Evolutionary conservation across 2,329 filamentous ascomycete genomes (phyloP).

Genomic region (Neophaeococcomyces aloes): DNA sequence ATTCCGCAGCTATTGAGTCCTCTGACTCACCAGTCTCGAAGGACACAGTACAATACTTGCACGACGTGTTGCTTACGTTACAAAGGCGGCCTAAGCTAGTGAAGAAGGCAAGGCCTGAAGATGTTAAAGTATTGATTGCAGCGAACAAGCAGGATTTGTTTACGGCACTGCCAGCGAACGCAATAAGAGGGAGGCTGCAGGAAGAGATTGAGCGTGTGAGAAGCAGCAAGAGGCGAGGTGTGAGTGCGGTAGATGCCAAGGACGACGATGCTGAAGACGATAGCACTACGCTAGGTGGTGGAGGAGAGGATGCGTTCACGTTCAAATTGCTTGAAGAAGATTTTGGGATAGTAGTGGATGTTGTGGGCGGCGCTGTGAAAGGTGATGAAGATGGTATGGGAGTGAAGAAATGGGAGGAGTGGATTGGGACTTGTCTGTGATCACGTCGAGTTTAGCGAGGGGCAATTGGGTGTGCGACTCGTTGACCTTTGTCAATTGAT

Average conservation of each 20-base stretch:
- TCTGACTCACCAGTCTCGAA: slow-evolving; percentile 42
- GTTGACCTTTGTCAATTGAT: too few relatives aligned
- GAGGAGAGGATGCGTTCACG: slow-evolving; percentile 63
- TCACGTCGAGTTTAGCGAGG: too few relatives aligned
- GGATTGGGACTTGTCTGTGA: slow-evolving; percentile 73
- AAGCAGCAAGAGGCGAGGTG: slow-evolving; percentile 62
- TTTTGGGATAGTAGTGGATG: slow-evolving; percentile 62
- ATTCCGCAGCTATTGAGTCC: slow-evolving; percentile 56
- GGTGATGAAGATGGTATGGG: slow-evolving; percentile 54
- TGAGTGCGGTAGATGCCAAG: slow-evolving; percentile 32
- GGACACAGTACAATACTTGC: slow-evolving; percentile 71
- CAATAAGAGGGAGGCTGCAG: slow-evolving; percentile 68
- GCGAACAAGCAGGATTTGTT: slow-evolving; percentile 96
- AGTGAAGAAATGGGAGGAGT: slow-evolving; percentile 77
- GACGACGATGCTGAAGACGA: slow-evolving; percentile 46
- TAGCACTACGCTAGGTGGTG: slow-evolving; percentile 75
- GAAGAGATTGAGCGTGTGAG: slow-evolving; percentile 70
- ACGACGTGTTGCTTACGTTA: slow-evolving; percentile 74
- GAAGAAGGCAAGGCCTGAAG: slow-evolving; percentile 39
- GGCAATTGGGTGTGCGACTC: too few relatives aligned
- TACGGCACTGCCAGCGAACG: slow-evolving; percentile 68
- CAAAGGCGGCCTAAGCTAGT: slow-evolving; percentile 56
- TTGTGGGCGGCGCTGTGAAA: slow-evolving; percentile 59
- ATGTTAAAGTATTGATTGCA: slow-evolving; percentile 68
- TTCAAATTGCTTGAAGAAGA: slow-evolving; percentile 75